phyloP scores from a whole-genome alignment of 441 rosid species.

The Croton setiger region DNA sequence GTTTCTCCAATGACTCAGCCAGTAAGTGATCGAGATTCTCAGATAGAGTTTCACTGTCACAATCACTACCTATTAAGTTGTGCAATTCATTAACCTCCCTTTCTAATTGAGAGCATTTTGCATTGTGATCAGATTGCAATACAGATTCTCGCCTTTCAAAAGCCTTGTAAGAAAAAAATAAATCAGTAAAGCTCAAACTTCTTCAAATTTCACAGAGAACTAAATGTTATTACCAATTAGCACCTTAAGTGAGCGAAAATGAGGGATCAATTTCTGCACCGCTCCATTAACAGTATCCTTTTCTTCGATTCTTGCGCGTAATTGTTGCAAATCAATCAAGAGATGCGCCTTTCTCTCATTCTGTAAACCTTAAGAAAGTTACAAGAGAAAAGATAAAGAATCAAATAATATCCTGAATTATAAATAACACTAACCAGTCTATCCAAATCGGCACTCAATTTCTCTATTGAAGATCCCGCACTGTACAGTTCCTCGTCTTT shows the following conservation, averaged over 20 bases:
- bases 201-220: background rate
- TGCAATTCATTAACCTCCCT: conserved; percentile 45
- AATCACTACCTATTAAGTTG: conserved; percentile 38
- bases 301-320: conserved; percentile 41
- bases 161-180: conserved; percentile 28
- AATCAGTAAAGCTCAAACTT: background rate
- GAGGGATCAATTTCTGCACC: conserved; percentile 43
- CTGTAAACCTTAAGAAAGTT: conserved; percentile 15
- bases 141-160: conserved; percentile 49
- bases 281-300: conserved; percentile 32
- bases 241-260: conserved; percentile 51
- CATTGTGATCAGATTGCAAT: conserved; percentile 34
- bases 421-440: conserved; percentile 1
- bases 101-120: conserved; percentile 43
- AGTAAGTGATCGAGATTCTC: conserved; percentile 40
- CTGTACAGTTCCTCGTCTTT: conserved; percentile 5
- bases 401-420: background rate
- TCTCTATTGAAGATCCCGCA: conserved; percentile 11
- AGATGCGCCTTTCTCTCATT: conserved; percentile 37
- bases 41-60: conserved; percentile 29
- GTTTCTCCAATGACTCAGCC: conserved; percentile 37
- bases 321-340: conserved; percentile 31
- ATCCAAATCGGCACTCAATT: conserved; percentile 10
- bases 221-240: background rate
- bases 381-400: background rate